phyloP scores from a whole-genome alignment of 306 rosid genomes.

The Castanea sativa region DNA sequence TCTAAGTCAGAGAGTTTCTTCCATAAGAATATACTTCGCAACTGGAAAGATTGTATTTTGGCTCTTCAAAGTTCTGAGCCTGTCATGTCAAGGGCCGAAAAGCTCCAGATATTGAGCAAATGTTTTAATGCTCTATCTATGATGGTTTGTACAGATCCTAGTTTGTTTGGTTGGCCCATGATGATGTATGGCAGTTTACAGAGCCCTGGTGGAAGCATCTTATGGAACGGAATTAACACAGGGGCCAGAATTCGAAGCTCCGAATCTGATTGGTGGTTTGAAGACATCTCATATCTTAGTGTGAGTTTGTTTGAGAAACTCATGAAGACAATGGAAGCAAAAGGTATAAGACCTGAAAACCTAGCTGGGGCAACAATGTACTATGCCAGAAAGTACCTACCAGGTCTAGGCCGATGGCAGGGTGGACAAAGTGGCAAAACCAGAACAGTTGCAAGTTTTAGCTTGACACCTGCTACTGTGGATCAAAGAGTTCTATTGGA shows the following conservation, averaged over 20 bases:
- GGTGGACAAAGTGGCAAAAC: constrained; percentile 61
- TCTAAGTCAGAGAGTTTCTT: constrained; percentile 67
- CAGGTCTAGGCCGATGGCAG: constrained; percentile 91
- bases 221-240: constrained; percentile 96
- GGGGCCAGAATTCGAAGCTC: constrained; percentile 87
- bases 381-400: constrained; percentile 84
- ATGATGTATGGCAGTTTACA: constrained; percentile 98
- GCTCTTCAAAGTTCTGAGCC: constrained; percentile 84
- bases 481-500: constrained; percentile 80
- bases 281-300: constrained; percentile 84
- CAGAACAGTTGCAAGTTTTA: constrained; percentile 70
- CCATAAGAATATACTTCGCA: constrained; percentile 58
- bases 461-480: constrained; percentile 67
- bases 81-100: constrained; percentile 59
- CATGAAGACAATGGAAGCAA: constrained; percentile 75
- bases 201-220: constrained; percentile 98
- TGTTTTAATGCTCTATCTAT: constrained; percentile 76
- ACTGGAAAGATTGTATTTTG: constrained; percentile 93
- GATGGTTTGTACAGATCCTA: constrained; percentile 96
- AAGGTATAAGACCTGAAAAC: constrained; percentile 81
- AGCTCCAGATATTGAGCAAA: constrained; percentile 58
- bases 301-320: constrained; percentile 76
- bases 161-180: constrained; percentile 99
- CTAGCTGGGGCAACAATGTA: constrained; percentile 77
- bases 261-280: constrained; percentile 99